Conservation (phyloP, 768 basidiomycete genomes). For the Lentinula aciculospora region DNA sequence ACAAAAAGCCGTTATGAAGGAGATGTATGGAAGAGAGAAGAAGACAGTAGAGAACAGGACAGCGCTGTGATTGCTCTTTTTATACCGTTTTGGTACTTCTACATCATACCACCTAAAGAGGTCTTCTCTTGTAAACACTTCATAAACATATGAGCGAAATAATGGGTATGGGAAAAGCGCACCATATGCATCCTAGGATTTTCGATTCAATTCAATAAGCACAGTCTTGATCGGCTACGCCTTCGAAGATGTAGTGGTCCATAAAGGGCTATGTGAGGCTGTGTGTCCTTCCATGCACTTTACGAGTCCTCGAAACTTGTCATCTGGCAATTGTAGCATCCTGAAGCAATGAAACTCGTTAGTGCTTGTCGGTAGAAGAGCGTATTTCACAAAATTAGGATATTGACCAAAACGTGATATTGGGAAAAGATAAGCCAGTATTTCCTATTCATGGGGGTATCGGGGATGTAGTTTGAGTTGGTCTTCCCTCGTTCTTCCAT, state of each 20-base stretch:
- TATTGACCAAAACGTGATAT: not conserved
- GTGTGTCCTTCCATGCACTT: not conserved
- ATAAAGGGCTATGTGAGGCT: not conserved
- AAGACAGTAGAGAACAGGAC: not conserved
- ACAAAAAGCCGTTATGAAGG: conserved; percentile 4
- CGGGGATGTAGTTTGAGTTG: not conserved
- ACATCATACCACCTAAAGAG: not conserved
- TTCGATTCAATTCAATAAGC: not conserved
- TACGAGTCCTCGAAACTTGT: not conserved
- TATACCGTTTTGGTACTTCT: not conserved
- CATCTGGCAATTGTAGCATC: not conserved
- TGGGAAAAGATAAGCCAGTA: not conserved
- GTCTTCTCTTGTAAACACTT: too few relatives aligned
- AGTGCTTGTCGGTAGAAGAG: not conserved
- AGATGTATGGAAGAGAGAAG: not conserved
- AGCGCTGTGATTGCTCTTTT: not conserved
- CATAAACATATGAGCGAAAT: too few relatives aligned
- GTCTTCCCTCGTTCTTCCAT: not conserved
- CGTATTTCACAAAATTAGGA: not conserved
- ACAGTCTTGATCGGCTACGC: not conserved
- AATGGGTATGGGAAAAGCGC: not conserved
- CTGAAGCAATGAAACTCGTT: not conserved
- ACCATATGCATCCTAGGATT: not conserved
- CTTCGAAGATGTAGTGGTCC: not conserved
- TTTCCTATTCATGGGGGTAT: not conserved